Base-by-base conservation (phyloP, 352 stramenopile genomes). In the Phytophthora megakarya region DNA sequence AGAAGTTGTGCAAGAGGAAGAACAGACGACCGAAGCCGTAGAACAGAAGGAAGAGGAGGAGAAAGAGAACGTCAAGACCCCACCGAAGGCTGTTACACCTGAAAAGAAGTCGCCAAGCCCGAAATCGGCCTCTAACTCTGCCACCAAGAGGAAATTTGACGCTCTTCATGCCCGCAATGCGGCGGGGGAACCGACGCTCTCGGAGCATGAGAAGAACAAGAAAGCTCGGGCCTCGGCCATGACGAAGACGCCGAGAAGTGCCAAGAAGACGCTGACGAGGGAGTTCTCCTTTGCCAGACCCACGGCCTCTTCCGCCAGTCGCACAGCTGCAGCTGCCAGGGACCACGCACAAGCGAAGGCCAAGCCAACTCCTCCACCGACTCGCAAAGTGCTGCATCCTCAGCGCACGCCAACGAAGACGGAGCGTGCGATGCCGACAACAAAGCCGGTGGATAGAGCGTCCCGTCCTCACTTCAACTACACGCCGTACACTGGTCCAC, bases 401-500 rank as follows among this genome's bases (percentile, higher is more conserved):
- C 68, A 61, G 21, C 55, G 28, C 7, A 61, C 65, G 16, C 66
- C 52, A 16, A 22, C 43, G 0, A 65, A 61, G 38, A 46, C 12
- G 39, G 44, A 67, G 21, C 54, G 54, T 26, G 30, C 56, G 26
- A 46, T 42, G 23, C 37, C 30, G 7, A 72, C 60, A 47, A 68
- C 56, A 3, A 46, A 51, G 15, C 26, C 32, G 9, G 53, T 37
- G 11, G 48, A 69, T 15, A 72, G 72, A 33, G 26, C 46, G 15
- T 55, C 47, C 11, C 64, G 67, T 22, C n/a, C 52, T 32, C 65
- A 73, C 33, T 70, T 61, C 28, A 59, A 21, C 46, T 92, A 88
- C 68, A 90, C 81, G 52, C 84, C 84, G n/a, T 88, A 93, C 65
- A 81, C 55, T 32, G 84, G 84, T 1, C 81, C 80, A 3, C 49